These are phyloP conservation scores for Pharus latifolius DNA, from an alignment of 176 grass and related monocot genomes.

Conservation along the genomic window DNA sequence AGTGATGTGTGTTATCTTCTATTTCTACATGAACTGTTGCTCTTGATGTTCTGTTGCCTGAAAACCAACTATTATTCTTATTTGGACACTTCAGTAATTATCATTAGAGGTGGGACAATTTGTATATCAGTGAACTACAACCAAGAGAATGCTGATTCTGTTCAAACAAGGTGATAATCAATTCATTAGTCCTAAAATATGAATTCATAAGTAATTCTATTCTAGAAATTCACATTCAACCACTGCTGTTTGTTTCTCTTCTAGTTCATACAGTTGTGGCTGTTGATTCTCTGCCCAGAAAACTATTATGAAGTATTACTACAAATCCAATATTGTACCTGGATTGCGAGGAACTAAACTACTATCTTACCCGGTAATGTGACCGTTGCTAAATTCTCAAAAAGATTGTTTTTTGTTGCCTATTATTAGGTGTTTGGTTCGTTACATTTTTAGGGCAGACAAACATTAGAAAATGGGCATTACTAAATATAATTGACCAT, in stretches of 20 bases:
- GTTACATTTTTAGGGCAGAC: no score
- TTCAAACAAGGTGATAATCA: not conserved
- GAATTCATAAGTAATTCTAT: not conserved
- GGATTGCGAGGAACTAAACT: not conserved
- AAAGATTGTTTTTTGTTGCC: not conserved
- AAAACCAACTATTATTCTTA: no score
- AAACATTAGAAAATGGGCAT: no score
- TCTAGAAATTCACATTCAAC: not conserved
- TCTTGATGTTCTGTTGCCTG: no score
- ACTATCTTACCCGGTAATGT: not conserved
- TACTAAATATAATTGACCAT: no score
- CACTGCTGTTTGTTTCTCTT: not conserved
- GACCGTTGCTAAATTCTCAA: not conserved
- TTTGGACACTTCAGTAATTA: not conserved
- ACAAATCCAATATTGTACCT: not conserved
- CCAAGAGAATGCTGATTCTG: not conserved
- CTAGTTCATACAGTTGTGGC: not conserved
- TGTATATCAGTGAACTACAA: not conserved
- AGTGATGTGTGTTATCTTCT: no score
- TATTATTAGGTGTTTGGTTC: no score
- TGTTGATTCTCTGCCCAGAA: not conserved
- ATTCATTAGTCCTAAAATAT: not conserved
- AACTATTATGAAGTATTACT: not conserved
- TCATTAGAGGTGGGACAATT: no score
- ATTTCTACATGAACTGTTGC: no score